phyloP scores from a whole-genome alignment of 176 grass and related monocot genomes.

The Tillandsia leiboldiana region DNA sequence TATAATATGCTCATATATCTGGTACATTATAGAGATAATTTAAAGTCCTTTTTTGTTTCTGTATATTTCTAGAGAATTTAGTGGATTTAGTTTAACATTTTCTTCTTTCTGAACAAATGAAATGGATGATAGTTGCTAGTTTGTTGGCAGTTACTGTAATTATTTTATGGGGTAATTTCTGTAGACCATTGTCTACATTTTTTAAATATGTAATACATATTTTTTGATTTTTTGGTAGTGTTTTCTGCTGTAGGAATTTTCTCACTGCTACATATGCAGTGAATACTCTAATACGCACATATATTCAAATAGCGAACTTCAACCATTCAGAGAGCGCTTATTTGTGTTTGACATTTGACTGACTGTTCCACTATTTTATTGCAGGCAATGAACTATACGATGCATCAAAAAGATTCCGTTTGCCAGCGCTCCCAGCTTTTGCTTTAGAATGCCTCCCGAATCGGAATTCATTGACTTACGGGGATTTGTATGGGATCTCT shows the following conservation, averaged over 20 bases:
- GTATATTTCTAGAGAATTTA: not conserved
- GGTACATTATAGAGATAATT: not conserved
- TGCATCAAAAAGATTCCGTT: conserved; percentile 53
- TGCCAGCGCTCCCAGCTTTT: conserved; percentile 80
- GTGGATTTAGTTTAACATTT: not conserved
- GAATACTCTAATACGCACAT: not conserved
- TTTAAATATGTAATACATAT: not conserved
- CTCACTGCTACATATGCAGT: not conserved
- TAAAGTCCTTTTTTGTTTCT: not conserved
- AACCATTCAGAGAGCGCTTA: not conserved
- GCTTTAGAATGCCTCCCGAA: conserved; percentile 84
- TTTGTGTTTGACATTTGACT: not conserved
- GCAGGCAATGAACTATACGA: conserved; percentile 62
- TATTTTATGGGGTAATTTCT: not conserved
- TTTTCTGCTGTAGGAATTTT: not conserved
- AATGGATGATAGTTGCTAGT: not conserved
- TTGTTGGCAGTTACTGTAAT: not conserved
- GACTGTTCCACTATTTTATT: conserved; percentile 2
- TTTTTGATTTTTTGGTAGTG: not conserved
- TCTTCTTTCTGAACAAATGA: not conserved
- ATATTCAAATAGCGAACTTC: not conserved
- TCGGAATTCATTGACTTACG: conserved; percentile 84
- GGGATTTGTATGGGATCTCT: conserved; percentile 80
- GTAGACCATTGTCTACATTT: too few relatives aligned
- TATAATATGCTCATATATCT: too few relatives aligned